These are phyloP conservation scores for Eremothecium gossypii DNA, from an alignment of 1,139 yeast genomes.

Conservation along the genomic window DNA sequence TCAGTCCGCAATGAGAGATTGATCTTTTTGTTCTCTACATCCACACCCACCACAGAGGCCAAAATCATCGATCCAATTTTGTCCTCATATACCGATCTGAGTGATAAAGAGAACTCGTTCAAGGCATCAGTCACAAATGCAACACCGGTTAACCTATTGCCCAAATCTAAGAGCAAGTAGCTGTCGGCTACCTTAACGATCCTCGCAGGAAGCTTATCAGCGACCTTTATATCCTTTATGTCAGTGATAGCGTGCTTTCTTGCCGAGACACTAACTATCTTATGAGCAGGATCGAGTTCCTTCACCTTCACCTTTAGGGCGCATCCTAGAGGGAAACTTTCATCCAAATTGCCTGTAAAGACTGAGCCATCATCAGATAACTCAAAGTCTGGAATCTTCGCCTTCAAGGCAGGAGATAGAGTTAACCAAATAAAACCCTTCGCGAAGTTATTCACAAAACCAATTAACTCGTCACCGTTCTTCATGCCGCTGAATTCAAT, in stretches of 20 bases:
- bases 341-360: constrained; percentile 41
- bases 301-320: constrained; percentile 55
- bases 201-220: constrained; percentile 54
- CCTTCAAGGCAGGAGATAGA: constrained; percentile 58
- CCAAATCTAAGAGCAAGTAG: constrained; percentile 59
- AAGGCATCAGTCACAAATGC: constrained; percentile 73
- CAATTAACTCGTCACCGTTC: constrained; percentile 55
- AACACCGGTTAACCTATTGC: constrained; percentile 52
- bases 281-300: constrained; percentile 45
- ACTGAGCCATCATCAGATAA: constrained; percentile 47
- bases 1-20: constrained; percentile 53
- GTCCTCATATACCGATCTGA: constrained; percentile 39
- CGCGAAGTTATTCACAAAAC: constrained; percentile 51
- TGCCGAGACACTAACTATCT: constrained; percentile 42
- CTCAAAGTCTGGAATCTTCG: constrained; percentile 60
- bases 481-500: constrained; percentile 41
- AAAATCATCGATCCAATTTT: constrained; percentile 48
- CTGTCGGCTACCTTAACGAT: constrained; percentile 53
- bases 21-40: constrained; percentile 46
- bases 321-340: constrained; percentile 58
- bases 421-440: constrained; percentile 61
- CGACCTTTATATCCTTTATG: constrained; percentile 47
- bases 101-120: constrained; percentile 52
- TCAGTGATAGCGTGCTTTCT: constrained; percentile 37
- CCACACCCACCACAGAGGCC: constrained; percentile 53